Evolutionary conservation across 352 stramenopile species (phyloP).

Genomic region (Pythium biforme): DNA sequence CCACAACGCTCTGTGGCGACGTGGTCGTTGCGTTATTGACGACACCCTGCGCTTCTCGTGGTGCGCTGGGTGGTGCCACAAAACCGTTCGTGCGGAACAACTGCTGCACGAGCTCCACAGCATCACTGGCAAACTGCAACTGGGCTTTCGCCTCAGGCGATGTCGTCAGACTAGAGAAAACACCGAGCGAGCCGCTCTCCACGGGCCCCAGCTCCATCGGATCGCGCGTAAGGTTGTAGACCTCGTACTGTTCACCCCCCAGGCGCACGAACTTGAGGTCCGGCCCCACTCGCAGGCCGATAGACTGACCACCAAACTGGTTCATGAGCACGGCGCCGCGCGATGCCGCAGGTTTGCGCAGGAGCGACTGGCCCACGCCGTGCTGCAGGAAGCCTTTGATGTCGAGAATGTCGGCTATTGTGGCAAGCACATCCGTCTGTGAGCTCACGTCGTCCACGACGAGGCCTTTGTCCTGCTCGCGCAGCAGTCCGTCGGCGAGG

Average conservation of each 20-base stretch:
- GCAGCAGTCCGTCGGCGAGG: slow-evolving; percentile 11
- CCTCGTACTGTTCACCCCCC: not conserved
- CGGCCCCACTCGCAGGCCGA: not conserved
- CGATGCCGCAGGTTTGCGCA: slow-evolving; percentile 1
- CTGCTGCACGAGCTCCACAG: too few relatives aligned
- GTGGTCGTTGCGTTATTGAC: too few relatives aligned
- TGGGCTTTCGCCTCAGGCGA: too few relatives aligned
- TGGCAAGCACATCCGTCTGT: slow-evolving; percentile 14
- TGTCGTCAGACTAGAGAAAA: too few relatives aligned
- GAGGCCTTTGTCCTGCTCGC: slow-evolving; percentile 8
- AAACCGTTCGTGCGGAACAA: too few relatives aligned
- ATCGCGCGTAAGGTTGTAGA: slow-evolving; percentile 16
- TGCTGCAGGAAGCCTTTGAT: slow-evolving; percentile 15
- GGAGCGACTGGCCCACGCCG: slow-evolving; percentile 15
- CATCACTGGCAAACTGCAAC: too few relatives aligned
- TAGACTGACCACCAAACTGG: slow-evolving; percentile 2
- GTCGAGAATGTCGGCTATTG: slow-evolving; percentile 16
- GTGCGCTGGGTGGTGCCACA: too few relatives aligned
- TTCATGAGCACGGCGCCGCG: slow-evolving; percentile 8
- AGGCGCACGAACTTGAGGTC: slow-evolving; percentile 15
- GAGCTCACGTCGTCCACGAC: slow-evolving; percentile 16
- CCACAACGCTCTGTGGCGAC: too few relatives aligned
- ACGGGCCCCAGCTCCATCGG: not conserved
- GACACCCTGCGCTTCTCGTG: too few relatives aligned
- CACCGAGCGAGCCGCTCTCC: not conserved